Percentiles rank a stretch among this genome's conserved stretches.
phyloP scores from a whole-genome alignment of 257 asterid species.

The Avicennia marina region DNA sequence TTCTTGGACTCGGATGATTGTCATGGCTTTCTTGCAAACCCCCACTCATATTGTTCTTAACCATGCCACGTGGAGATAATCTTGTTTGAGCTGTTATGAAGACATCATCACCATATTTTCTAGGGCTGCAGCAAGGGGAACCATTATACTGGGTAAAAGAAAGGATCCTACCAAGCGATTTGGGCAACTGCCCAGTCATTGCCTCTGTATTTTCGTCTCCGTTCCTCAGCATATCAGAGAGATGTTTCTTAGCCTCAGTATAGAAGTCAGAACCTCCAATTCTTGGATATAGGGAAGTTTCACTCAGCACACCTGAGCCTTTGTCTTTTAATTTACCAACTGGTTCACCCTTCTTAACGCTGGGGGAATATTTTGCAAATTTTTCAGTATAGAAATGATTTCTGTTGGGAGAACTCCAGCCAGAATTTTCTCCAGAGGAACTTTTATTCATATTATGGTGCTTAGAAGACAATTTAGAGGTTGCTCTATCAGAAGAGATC shows the following conservation, averaged over 20 bases:
- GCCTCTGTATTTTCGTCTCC: slow-evolving; percentile 41
- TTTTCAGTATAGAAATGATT: slow-evolving; percentile 83
- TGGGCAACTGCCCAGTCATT: slow-evolving; percentile 38
- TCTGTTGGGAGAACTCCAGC: slow-evolving; percentile 91
- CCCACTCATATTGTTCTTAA: slow-evolving; percentile 26
- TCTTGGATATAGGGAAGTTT: not conserved
- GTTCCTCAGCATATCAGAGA: slow-evolving; percentile 62
- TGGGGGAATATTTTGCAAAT: slow-evolving; percentile 46
- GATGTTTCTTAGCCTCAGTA: slow-evolving; percentile 87
- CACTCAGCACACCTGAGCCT: slow-evolving; percentile 20
- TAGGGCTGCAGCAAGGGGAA: slow-evolving; percentile 63
- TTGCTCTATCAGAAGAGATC: slow-evolving; percentile 26
- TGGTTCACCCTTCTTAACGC: slow-evolving; percentile 41
- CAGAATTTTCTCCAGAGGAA: slow-evolving; percentile 31
- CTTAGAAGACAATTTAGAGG: slow-evolving; percentile 25
- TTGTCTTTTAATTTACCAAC: slow-evolving; percentile 35
- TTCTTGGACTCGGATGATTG: slow-evolving; percentile 30
- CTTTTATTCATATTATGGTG: slow-evolving; percentile 36
- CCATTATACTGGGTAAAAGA: slow-evolving; percentile 58
- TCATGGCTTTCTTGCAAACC: slow-evolving; percentile 30
- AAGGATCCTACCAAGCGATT: slow-evolving; percentile 73
- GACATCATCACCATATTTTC: slow-evolving; percentile 38
- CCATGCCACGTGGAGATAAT: slow-evolving; percentile 36
- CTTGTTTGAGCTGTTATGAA: slow-evolving; percentile 39
- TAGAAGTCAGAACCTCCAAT: slow-evolving; percentile 61